Evolutionary conservation across 2,329 filamentous ascomycete species (phyloP).

Genomic region (Claviceps lovelessii): DNA sequence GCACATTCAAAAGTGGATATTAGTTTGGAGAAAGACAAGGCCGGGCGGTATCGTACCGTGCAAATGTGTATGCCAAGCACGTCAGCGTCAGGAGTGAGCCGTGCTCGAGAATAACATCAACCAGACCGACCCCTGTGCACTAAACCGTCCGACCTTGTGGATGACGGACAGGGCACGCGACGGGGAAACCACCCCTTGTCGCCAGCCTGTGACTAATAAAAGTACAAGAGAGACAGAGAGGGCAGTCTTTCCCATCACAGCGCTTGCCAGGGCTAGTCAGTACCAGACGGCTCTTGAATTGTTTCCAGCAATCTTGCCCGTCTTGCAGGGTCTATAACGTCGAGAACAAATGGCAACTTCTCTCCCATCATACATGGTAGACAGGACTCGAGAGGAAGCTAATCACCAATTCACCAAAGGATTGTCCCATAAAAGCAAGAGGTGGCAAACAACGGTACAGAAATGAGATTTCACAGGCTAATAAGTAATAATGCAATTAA

Average conservation of each 20-base stretch:
- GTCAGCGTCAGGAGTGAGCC: background rate
- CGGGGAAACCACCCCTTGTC: conserved; percentile 1
- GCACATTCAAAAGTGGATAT: conserved; percentile 2
- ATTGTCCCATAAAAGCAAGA: background rate
- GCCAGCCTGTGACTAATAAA: conserved; percentile 1
- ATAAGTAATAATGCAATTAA: background rate
- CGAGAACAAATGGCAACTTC: background rate
- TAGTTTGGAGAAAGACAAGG: background rate
- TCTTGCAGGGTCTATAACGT: background rate
- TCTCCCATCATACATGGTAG: background rate
- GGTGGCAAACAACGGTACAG: background rate
- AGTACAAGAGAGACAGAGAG: background rate
- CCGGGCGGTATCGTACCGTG: background rate
- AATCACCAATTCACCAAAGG: background rate
- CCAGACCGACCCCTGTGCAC: background rate
- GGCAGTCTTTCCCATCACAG: conserved; percentile 1
- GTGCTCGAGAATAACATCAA: conserved; percentile 3
- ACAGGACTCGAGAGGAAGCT: background rate
- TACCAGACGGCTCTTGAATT: background rate
- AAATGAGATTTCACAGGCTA: background rate
- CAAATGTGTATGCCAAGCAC: background rate
- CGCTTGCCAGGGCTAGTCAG: background rate
- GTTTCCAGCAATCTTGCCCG: background rate
- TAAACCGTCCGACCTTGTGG: background rate
- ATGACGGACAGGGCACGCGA: conserved; percentile 1